A percentile compares a stretch with the other conserved stretches of the same genome.
These are phyloP conservation scores for Diaporthe aspalathi DNA, from an alignment of 2,329 filamentous ascomycete species.

Conservation along the genomic window DNA sequence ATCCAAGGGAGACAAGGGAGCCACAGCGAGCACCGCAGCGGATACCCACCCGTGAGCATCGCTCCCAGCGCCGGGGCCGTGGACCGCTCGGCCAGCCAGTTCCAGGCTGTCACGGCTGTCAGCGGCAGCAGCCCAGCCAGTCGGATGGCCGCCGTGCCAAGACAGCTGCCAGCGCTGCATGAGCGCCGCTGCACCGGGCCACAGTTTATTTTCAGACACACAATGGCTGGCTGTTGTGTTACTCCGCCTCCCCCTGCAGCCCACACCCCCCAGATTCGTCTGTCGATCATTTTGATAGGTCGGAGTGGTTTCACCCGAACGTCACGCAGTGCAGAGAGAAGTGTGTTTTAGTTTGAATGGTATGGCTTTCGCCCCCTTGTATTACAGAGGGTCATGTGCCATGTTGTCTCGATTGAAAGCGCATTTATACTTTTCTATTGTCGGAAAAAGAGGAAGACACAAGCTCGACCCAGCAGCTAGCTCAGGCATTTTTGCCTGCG, in stretches of 20 bases:
- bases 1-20: too few species aligned
- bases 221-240: conserved; percentile 19
- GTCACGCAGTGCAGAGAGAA: not conserved
- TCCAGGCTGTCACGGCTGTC: not conserved
- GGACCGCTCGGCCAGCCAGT: not conserved
- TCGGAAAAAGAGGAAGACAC: not conserved
- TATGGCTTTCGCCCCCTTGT: not conserved
- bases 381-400: not conserved
- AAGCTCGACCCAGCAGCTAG: conserved; percentile 1
- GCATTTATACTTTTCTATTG: conserved; percentile 22
- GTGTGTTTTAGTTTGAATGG: not conserved
- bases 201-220: not conserved
- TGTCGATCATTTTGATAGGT: conserved; percentile 1
- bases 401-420: conserved; percentile 16
- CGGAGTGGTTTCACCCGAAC: not conserved
- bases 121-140: not conserved
- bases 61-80: not conserved
- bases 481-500: not conserved
- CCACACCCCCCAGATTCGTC: not conserved
- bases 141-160: not conserved
- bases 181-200: conserved; percentile 4
- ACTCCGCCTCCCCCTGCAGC: not conserved
- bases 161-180: conserved; percentile 20
- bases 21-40: too few species aligned
- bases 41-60: too few species aligned